Evolutionary conservation across 2,329 filamentous ascomycete genomes (phyloP), one percentile per base, ranked within the genome.

Genomic region (Tympanopsis confertula): DNA sequence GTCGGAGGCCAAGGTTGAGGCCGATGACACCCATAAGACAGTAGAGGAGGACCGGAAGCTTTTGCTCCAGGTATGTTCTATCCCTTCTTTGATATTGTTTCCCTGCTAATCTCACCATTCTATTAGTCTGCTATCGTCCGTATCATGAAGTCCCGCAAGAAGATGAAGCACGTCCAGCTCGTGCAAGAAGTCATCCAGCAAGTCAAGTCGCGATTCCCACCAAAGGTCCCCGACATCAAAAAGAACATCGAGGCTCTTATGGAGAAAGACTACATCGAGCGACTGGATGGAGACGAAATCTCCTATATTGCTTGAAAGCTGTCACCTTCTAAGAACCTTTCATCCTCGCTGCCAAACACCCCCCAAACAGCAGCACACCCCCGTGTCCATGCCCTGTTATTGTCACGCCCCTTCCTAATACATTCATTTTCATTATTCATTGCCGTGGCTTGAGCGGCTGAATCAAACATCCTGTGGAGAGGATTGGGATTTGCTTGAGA

Each of bases 81-180:
- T 38, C 39, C 4, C 30, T 5, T 38, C 22, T 4, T 39, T 14
- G 32, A 28, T 5, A 20, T 10, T 35, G 20, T 19, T 35, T 30
- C 17, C 14, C 3, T 30, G 22, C 20, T 35, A 28, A 35, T 38
- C 5, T 41, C 40, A 45, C 41, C 18, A n/a, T 22, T 22, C 32
- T 19, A 40, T 7, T 47, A 98, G 89, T 96, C 91, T 44, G 88
- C 89, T 18, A 96, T 98, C 58, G 91, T 98, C 40, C 86, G 91
- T 53, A 95, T 98, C 66, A 98, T 98, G 91, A 98, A 98, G 69
- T 93, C 89, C 3, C 82, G 91, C 43, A 96, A 98, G 78, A 86
- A 82, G 66, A 93, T 96, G 86, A 96, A 95, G 75, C 89, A 98
- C 63, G 79, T 82, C 43, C 83, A 91, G 54, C 79, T 98, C 12